A percentile compares a stretch with the other conserved stretches of the same genome.
Conservation (phyloP, 2,329 filamentous ascomycete genomes). For the Trichoderma gracile region DNA sequence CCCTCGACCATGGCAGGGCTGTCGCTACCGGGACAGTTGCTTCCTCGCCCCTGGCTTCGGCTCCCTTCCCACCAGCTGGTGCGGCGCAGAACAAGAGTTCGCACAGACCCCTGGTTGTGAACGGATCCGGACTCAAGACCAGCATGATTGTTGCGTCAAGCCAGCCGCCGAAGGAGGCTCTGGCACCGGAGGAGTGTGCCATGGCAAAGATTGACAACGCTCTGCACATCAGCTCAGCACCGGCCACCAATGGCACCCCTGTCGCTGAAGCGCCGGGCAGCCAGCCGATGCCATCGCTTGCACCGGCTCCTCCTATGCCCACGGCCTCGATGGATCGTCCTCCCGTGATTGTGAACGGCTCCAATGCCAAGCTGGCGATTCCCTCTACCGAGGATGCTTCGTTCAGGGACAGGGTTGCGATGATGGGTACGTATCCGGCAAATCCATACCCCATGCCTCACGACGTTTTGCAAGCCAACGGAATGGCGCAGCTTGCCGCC, state of each 20-base stretch:
- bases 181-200: slow-evolving; percentile 31
- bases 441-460: slow-evolving; percentile 26
- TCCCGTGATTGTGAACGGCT: slow-evolving; percentile 43
- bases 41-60: slow-evolving; percentile 42
- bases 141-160: slow-evolving; percentile 32
- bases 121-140: slow-evolving; percentile 47
- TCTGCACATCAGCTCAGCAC: slow-evolving; percentile 32
- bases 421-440: slow-evolving; percentile 41
- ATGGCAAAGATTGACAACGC: slow-evolving; percentile 33
- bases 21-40: slow-evolving; percentile 44
- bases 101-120: slow-evolving; percentile 55
- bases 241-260: not conserved
- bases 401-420: slow-evolving; percentile 45
- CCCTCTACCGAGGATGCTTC: slow-evolving; percentile 41
- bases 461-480: slow-evolving; percentile 38
- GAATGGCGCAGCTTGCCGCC: slow-evolving; percentile 37
- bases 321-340: slow-evolving; percentile 31
- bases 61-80: slow-evolving; percentile 39
- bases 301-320: slow-evolving; percentile 27
- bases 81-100: slow-evolving; percentile 37
- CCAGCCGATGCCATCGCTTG: slow-evolving; percentile 12
- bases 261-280: not conserved
- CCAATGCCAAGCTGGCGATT: slow-evolving; percentile 29
- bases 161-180: slow-evolving; percentile 13
- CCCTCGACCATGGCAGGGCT: slow-evolving; percentile 52